A percentile compares a stretch with the other conserved stretches of the same genome.
Evolutionary conservation across 768 basidiomycete species (phyloP).

Genomic region (Serendipita sp.): DNA sequence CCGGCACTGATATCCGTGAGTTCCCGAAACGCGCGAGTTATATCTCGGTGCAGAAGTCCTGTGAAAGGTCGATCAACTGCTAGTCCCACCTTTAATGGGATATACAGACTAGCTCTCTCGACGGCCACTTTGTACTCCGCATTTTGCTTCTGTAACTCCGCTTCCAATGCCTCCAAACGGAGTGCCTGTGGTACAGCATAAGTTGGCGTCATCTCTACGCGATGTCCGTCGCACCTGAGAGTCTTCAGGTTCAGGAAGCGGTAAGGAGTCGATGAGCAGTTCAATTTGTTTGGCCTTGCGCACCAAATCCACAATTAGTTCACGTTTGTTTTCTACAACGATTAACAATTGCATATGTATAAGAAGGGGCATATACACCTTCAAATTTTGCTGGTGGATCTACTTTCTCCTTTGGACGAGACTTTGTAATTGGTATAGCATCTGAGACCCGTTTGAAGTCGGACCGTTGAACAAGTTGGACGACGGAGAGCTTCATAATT

Average conservation of each 20-base stretch:
- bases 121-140: constrained; percentile 60
- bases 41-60: not conserved
- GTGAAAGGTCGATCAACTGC: not conserved
- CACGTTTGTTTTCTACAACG: constrained; percentile 55
- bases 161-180: constrained; percentile 50
- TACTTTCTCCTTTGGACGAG: constrained; percentile 51
- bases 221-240: constrained; percentile 35
- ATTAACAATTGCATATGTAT: not conserved
- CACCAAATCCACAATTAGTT: constrained; percentile 68
- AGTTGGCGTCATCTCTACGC: not conserved
- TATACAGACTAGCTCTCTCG: constrained; percentile 52
- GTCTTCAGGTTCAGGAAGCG: constrained; percentile 63
- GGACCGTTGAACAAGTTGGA: constrained; percentile 60
- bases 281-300: constrained; percentile 83
- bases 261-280: constrained; percentile 63
- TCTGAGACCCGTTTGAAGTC: constrained; percentile 64
- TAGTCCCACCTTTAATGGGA: not conserved
- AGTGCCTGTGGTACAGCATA: constrained; percentile 31
- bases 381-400: constrained; percentile 62
- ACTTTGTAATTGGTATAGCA: constrained; percentile 72
- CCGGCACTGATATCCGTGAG: not conserved
- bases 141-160: constrained; percentile 56
- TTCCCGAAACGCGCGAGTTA: not conserved
- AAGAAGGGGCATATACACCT: constrained; percentile 26
- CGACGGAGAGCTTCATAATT: constrained; percentile 73